phyloP scores from a whole-genome alignment of 2,329 filamentous ascomycete genomes.

The Geosmithia morbida region DNA sequence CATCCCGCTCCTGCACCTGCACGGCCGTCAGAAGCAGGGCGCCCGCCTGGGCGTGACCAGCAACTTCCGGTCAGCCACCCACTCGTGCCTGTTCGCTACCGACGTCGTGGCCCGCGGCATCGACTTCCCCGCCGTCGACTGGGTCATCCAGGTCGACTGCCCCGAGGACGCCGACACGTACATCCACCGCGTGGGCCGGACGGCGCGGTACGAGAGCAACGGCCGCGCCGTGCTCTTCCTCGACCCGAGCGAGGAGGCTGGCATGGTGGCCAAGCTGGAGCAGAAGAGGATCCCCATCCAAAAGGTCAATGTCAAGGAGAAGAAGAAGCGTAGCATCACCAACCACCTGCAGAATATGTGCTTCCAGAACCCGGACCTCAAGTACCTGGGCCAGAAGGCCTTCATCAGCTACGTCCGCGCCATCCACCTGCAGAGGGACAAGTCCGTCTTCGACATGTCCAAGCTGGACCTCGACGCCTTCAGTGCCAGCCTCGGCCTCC shows the following conservation, averaged over 20 bases:
- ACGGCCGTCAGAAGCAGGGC: slow-evolving; percentile 85
- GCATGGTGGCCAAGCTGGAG: slow-evolving; percentile 76
- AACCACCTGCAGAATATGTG: slow-evolving; percentile 86
- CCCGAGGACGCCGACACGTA: slow-evolving; percentile 96
- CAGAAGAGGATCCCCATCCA: slow-evolving; percentile 84
- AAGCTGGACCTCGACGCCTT: slow-evolving; percentile 76
- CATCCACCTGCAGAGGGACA: slow-evolving; percentile 78
- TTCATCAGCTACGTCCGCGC: slow-evolving; percentile 85
- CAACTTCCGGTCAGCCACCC: slow-evolving; percentile 66
- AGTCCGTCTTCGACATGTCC: slow-evolving; percentile 76
- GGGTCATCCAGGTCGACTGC: slow-evolving; percentile 97
- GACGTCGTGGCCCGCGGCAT: slow-evolving; percentile 90
- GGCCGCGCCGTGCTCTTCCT: slow-evolving; percentile 84
- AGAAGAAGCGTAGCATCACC: slow-evolving; percentile 78
- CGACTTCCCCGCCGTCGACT: slow-evolving; percentile 93
- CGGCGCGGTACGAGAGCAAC: slow-evolving; percentile 80
- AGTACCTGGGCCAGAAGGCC: slow-evolving; percentile 91
- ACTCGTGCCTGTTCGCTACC: slow-evolving; percentile 84
- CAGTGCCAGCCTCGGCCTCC: slow-evolving; percentile 72
- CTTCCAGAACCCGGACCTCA: slow-evolving; percentile 86
- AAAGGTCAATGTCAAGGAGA: slow-evolving; percentile 71
- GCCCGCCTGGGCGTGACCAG: slow-evolving; percentile 78
- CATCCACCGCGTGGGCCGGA: slow-evolving; percentile 89
- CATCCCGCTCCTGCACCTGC: slow-evolving; percentile 81
- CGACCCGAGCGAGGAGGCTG: slow-evolving; percentile 80